Conservation (phyloP, 1,284 basidiomycete genomes). For the Fomitiporia mediterranea region DNA sequence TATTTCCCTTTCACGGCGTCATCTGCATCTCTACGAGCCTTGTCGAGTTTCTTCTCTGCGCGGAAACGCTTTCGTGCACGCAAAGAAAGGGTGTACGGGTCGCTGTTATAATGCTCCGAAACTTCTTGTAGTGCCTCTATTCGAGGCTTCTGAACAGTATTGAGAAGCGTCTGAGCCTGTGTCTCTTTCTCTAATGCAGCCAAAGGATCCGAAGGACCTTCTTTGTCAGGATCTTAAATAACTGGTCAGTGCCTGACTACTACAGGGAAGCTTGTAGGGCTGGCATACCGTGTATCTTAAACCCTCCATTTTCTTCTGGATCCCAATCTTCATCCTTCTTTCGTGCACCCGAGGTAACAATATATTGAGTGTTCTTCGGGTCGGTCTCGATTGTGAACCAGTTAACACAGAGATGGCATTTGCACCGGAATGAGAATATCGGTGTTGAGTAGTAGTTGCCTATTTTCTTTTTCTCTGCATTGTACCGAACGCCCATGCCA, state of each 20-base stretch:
- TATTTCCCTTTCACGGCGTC: constrained; percentile 67
- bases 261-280: not conserved
- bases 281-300: constrained; percentile 74
- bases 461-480: constrained; percentile 96
- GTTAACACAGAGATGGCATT: constrained; percentile 89
- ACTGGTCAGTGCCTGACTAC: constrained; percentile 3
- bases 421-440: constrained; percentile 93
- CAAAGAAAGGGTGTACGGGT: constrained; percentile 79
- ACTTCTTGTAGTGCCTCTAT: constrained; percentile 72
- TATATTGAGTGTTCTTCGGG: constrained; percentile 94
- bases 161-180: constrained; percentile 66
- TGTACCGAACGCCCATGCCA: constrained; percentile 96
- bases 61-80: constrained; percentile 79
- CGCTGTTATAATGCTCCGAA: constrained; percentile 70
- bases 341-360: constrained; percentile 86
- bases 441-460: constrained; percentile 95
- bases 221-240: constrained; percentile 65
- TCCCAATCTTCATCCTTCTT: constrained; percentile 96
- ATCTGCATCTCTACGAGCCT: constrained; percentile 61
- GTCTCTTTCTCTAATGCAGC: constrained; percentile 85
- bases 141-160: constrained; percentile 69
- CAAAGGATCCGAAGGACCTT: constrained; percentile 70
- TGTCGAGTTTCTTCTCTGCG: constrained; percentile 75
- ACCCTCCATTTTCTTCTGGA: constrained; percentile 91
- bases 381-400: constrained; percentile 99